phyloP scores from a whole-genome alignment of 495 filamentous ascomycete species.

The Penicillium taxi region DNA sequence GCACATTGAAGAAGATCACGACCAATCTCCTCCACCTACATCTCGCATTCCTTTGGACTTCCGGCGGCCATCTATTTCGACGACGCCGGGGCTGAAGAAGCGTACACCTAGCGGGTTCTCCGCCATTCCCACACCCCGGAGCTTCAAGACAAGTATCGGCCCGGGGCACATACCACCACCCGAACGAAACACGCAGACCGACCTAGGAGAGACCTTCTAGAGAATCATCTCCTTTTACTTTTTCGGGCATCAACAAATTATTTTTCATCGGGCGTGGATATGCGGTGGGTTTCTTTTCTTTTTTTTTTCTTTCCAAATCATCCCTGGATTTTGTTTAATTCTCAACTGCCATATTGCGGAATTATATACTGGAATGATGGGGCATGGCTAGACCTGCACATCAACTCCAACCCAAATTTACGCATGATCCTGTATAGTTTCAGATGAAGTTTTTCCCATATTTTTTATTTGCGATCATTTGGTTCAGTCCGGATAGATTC shows the following conservation, averaged over 20 bases:
- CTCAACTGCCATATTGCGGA: too few species aligned
- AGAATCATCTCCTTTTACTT: not conserved
- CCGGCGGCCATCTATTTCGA: constrained; percentile 32
- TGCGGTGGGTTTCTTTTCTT: constrained; percentile 1
- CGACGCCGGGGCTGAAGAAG: constrained; percentile 33
- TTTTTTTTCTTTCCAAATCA: too few species aligned
- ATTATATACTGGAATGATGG: too few species aligned
- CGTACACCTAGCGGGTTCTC: constrained; percentile 46
- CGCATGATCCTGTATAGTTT: too few species aligned
- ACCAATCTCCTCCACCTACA: constrained; percentile 30
- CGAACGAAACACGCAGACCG: constrained; percentile 41
- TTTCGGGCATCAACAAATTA: not conserved
- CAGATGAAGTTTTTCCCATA: not conserved
- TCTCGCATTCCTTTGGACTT: constrained; percentile 21
- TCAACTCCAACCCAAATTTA: too few species aligned
- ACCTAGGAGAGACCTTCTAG: constrained; percentile 63
- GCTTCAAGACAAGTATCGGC: constrained; percentile 43
- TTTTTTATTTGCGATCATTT: constrained; percentile 7
- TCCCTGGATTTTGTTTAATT: too few species aligned
- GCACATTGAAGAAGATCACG: constrained; percentile 38
- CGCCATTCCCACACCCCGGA: constrained; percentile 43
- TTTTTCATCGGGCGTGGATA: not conserved
- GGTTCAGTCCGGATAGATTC: constrained; percentile 17
- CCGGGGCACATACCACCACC: constrained; percentile 48
- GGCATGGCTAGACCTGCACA: too few species aligned